Evolutionary conservation across 768 basidiomycete species (phyloP).

Genomic region (Leccinum incarnatum): DNA sequence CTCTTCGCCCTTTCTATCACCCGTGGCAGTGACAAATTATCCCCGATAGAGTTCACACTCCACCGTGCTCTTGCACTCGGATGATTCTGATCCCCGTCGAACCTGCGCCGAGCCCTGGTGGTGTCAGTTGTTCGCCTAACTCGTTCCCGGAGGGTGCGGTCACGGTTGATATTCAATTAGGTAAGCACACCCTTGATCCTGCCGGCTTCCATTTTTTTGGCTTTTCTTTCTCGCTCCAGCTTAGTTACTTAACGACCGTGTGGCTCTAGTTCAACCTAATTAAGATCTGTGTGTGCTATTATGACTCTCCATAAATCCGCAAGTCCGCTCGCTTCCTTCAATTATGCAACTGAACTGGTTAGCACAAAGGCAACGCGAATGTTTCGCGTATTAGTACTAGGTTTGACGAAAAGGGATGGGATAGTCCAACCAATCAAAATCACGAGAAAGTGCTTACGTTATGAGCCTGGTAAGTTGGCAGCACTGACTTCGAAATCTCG

Average conservation of each 20-base stretch:
- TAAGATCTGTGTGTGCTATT: slow-evolving; percentile 10
- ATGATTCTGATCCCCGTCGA: slow-evolving; percentile 20
- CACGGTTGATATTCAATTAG: slow-evolving; percentile 19
- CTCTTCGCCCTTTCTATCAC: slow-evolving; percentile 1
- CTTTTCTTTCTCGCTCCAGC: slow-evolving; percentile 17
- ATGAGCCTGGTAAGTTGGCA: slow-evolving; percentile 3
- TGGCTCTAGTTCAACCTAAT: slow-evolving; percentile 9
- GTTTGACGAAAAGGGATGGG: background rate
- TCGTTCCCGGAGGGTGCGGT: background rate
- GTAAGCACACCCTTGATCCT: slow-evolving; percentile 13
- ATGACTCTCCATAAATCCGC: slow-evolving; percentile 5
- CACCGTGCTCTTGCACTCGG: slow-evolving; percentile 4
- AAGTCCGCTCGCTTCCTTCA: slow-evolving; percentile 19
- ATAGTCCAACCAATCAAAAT: background rate
- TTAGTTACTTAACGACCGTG: slow-evolving; percentile 13
- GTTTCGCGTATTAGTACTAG: background rate
- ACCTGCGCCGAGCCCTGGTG: slow-evolving; percentile 22
- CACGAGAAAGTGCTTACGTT: background rate
- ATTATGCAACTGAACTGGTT: background rate
- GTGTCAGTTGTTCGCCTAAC: slow-evolving; percentile 20
- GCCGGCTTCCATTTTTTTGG: slow-evolving; percentile 27
- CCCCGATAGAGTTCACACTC: slow-evolving; percentile 12
- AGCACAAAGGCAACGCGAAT: background rate
- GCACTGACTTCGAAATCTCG: slow-evolving; percentile 19
- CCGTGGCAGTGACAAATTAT: slow-evolving; percentile 3